These are phyloP conservation scores for Malania oleifera DNA, from an alignment of 164 flowering plant species.

Conservation along the genomic window DNA sequence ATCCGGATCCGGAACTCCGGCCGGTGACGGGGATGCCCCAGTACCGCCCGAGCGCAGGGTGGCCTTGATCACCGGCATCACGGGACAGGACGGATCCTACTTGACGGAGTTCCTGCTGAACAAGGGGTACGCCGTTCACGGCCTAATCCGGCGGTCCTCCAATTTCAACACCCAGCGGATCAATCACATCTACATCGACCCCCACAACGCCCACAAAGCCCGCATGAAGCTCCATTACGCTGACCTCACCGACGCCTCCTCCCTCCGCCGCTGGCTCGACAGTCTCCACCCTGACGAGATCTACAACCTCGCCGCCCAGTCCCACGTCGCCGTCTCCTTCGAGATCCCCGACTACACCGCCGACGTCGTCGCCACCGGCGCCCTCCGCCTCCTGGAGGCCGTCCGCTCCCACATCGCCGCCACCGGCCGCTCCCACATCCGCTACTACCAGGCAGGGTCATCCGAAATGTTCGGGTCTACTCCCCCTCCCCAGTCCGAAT, in stretches of 20 bases:
- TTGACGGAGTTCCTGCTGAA: conserved; percentile 80
- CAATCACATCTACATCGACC: conserved; percentile 95
- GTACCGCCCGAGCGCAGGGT: conserved; percentile 26
- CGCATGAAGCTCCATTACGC: conserved; percentile 91
- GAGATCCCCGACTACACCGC: conserved; percentile 98
- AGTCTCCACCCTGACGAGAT: conserved; percentile 78
- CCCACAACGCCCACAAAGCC: conserved; percentile 76
- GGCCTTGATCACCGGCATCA: conserved; percentile 87
- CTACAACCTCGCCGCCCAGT: conserved; percentile 94
- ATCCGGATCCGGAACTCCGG: conserved; percentile 21
- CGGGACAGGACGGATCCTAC: conserved; percentile 97
- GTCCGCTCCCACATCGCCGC: conserved; percentile 75
- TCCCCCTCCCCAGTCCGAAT: conserved; percentile 83
- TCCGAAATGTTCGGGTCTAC: conserved; percentile 96
- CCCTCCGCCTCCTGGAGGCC: conserved; percentile 87
- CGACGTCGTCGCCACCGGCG: conserved; percentile 96
- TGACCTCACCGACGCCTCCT: conserved; percentile 88
- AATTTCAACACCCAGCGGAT: conserved; percentile 96
- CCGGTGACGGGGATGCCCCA: conserved; percentile 18
- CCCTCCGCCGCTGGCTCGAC: conserved; percentile 94
- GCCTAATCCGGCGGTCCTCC: conserved; percentile 88
- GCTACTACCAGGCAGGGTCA: conserved; percentile 91
- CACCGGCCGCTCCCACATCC: conserved; percentile 53
- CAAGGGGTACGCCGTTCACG: conserved; percentile 85
- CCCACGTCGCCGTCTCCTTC: conserved; percentile 95